Evolutionary conservation across 352 stramenopile species (phyloP).

Genomic region (Pythium sukuiense): DNA sequence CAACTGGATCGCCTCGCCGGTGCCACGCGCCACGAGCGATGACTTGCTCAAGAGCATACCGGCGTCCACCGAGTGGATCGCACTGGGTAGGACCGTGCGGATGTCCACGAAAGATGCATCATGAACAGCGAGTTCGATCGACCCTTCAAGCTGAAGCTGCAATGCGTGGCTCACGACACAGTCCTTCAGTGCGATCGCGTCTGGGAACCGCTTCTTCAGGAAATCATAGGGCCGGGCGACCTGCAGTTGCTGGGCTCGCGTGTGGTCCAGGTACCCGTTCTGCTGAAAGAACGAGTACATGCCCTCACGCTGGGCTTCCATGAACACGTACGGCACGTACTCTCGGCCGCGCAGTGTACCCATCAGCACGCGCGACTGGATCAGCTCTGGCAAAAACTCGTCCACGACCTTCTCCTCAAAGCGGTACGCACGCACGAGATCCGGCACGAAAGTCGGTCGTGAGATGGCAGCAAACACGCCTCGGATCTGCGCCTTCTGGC

Average conservation of each 20-base stretch:
- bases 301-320: conserved; percentile 66
- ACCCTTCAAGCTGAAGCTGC: conserved; percentile 66
- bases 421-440: conserved; percentile 49
- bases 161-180: conserved; percentile 63
- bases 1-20: conserved; percentile 48
- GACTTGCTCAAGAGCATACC: conserved; percentile 54
- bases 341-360: conserved; percentile 66
- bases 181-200: conserved; percentile 64
- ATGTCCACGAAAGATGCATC: conserved; percentile 69
- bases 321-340: conserved; percentile 80
- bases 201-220: conserved; percentile 63
- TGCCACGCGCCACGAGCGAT: conserved; percentile 29
- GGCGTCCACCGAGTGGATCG: conserved; percentile 43
- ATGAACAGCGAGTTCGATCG: conserved; percentile 69
- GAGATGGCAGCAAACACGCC: conserved; percentile 67
- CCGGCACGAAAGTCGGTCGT: conserved; percentile 66
- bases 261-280: conserved; percentile 76
- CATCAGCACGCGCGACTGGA: conserved; percentile 53
- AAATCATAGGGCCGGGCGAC: conserved; percentile 72
- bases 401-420: conserved; percentile 71
- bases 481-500: conserved; percentile 62
- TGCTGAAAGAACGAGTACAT: conserved; percentile 88
- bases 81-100: conserved; percentile 58
- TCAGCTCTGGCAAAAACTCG: conserved; percentile 57
- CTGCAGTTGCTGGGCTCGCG: conserved; percentile 56